Base-by-base conservation (phyloP, 306 rosid genomes). In the Delonix regia region DNA sequence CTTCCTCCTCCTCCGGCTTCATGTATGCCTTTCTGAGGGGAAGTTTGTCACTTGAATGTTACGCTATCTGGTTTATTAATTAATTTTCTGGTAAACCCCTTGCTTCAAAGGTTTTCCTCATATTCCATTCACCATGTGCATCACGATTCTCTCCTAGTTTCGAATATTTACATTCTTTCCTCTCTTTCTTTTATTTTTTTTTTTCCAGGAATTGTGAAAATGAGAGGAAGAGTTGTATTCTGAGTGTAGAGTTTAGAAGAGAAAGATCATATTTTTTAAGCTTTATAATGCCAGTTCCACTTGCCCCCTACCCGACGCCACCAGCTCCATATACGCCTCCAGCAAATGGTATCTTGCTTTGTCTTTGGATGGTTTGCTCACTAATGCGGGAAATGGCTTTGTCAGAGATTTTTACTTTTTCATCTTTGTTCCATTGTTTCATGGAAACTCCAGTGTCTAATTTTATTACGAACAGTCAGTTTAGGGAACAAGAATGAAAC, bases 231-330 rank as follows among this genome's bases (percentile, higher is more conserved):
- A 44, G 71, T 47, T 81, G 11, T 82, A 16, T 76, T 65, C 70
- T 78, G 48, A 59, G 60, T 21, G 24, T 84, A 80, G 85, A 84
- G 73, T 62, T 85, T 80, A 69, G 73, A 84, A 64, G 79, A 81
- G 80, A 82, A 65, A 62, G 81, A 76, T 57, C 61, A 65, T 15
- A 28, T 69, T 41, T 49, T 61, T 74, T 47, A 56, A 65, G 83
- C 48, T 77, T 34, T 21, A 87, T 82, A 88, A 94, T 94, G 98
- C 98, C 96, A 83, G 97, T 91, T 90, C 98, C 98, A 81, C 98
- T 91, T 85, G 98, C 96, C 0, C 98, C 98, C 25, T 91, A 94
- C 76, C 98, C 98, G 24, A 82, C 89, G 14, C 85, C 94, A 49
- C 88, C 90, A 27, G 75, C 85, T 38, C 91, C 91, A 30, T 91